These are phyloP conservation scores for Cladosporium sp. DNA, from an alignment of 2,329 filamentous ascomycete genomes.

Conservation along the genomic window DNA sequence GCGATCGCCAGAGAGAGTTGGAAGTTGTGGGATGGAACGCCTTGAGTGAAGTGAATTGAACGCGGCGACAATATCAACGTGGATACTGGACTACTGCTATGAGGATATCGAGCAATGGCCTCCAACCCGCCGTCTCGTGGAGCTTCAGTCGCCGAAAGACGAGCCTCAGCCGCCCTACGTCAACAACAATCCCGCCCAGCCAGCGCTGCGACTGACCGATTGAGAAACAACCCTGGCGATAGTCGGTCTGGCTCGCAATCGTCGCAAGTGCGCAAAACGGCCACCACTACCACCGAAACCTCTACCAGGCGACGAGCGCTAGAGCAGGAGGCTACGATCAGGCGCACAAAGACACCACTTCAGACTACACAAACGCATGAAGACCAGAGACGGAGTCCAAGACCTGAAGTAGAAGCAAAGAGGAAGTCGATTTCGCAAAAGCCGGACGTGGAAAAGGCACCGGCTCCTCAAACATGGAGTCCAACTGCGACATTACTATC, in stretches of 20 bases:
- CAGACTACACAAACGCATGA: slow-evolving; percentile 4
- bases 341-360: slow-evolving; percentile 7
- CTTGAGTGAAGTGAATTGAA: background rate
- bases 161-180: slow-evolving; percentile 23
- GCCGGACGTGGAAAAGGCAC: slow-evolving; percentile 1
- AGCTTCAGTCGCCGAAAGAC: slow-evolving; percentile 24
- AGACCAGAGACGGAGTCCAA: slow-evolving; percentile 8
- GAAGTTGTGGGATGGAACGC: background rate
- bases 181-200: slow-evolving; percentile 25
- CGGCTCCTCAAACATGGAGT: slow-evolving; percentile 54
- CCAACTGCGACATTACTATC: slow-evolving; percentile 73
- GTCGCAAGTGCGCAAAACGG: slow-evolving; percentile 3
- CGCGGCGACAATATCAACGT: background rate
- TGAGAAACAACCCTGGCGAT: slow-evolving; percentile 15
- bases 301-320: slow-evolving; percentile 6
- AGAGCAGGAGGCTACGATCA: slow-evolving; percentile 11
- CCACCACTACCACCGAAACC: slow-evolving; percentile 12
- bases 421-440: slow-evolving; percentile 1
- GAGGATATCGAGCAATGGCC: slow-evolving; percentile 18
- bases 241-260: slow-evolving; percentile 10
- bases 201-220: slow-evolving; percentile 15
- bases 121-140: slow-evolving; percentile 23
- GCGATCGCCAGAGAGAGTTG: slow-evolving; percentile 4
- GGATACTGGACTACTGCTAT: background rate
- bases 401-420: slow-evolving; percentile 2